Conservation (phyloP, 768 basidiomycete species). For the Mycena olivaceomarginata region DNA sequence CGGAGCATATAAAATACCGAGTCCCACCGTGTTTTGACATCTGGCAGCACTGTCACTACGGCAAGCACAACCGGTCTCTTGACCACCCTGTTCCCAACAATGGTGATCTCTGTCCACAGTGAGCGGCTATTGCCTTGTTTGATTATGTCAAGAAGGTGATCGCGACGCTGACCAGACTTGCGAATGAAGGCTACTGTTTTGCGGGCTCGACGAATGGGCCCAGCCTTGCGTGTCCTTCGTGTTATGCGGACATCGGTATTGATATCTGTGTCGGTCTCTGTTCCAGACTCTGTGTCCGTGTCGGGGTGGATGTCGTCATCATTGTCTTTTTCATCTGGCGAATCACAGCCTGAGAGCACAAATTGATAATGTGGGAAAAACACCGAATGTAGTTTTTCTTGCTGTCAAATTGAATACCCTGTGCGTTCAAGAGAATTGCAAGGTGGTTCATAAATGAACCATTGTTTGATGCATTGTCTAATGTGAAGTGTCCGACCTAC, state of each 20-base stretch:
- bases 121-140: background rate
- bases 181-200: background rate
- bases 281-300: background rate
- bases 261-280: background rate
- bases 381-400: too few relatives aligned
- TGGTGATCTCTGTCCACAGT: background rate
- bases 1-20: slow-evolving; percentile 2
- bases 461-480: too few relatives aligned
- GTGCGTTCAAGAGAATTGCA: too few relatives aligned
- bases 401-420: too few relatives aligned
- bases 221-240: background rate
- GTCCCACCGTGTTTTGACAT: background rate
- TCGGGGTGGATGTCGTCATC: background rate
- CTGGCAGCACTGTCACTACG: background rate
- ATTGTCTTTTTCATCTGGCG: background rate
- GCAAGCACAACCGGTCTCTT: background rate
- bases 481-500: too few relatives aligned
- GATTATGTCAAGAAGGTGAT: background rate
- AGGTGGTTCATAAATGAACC: too few relatives aligned
- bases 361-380: too few relatives aligned
- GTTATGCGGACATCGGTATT: background rate
- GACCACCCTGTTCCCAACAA: background rate
- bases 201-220: background rate
- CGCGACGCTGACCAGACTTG: slow-evolving; percentile 4
- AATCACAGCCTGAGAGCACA: background rate